Evolutionary conservation across 2,329 filamentous ascomycete genomes (phyloP), one percentile per base, ranked within the genome.

Genomic region (Cladosporium colombiae): DNA sequence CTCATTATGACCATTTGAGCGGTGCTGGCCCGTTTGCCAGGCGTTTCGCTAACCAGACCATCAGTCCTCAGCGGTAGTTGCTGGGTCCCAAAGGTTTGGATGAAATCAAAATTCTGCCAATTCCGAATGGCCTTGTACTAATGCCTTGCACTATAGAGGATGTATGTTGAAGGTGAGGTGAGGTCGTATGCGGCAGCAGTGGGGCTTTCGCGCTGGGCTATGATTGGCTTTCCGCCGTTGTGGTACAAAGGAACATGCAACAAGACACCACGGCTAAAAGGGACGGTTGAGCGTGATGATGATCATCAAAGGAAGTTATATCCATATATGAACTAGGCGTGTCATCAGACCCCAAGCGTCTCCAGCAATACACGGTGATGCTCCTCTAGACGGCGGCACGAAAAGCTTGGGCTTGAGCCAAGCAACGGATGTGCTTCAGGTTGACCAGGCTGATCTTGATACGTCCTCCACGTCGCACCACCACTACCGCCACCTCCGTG

Each of bases 341-440:
- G 27, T 55, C 52, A 55, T 31, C 52, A 33, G 52, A 55, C n/a
- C 18, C 8, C 27, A 46, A 11, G 40, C n/a, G 40, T 46, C 40
- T 29, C 27, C 27, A 29, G 27, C 4, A 29, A 29, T 29, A 29
- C 27, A 29, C 27, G 4, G 6, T 29, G 27, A 29, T 29, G 27
- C 27, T 29, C 6, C 27, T 29, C 27, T 29, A 29, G 27, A 29
- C 49, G 25, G n/a, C 40, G 27, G 58, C 27, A 46, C 29, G 57
- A 37, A 46, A 63, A 63, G 61, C 61, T 63, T 63, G 61, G 50
- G 50, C 59, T 37, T 6, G 46, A 63, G 61, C 61, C 61, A 63
- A 63, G 50, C 33, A 46, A 18, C 33, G 40, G 35, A 52, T 55
- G 7, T 55, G 50, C 35, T 37, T 56, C 61, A 56, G n/a, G 49